These are phyloP conservation scores for Coniochaeta hoffmannii DNA, from an alignment of 2,329 filamentous ascomycete species.

Conservation along the genomic window DNA sequence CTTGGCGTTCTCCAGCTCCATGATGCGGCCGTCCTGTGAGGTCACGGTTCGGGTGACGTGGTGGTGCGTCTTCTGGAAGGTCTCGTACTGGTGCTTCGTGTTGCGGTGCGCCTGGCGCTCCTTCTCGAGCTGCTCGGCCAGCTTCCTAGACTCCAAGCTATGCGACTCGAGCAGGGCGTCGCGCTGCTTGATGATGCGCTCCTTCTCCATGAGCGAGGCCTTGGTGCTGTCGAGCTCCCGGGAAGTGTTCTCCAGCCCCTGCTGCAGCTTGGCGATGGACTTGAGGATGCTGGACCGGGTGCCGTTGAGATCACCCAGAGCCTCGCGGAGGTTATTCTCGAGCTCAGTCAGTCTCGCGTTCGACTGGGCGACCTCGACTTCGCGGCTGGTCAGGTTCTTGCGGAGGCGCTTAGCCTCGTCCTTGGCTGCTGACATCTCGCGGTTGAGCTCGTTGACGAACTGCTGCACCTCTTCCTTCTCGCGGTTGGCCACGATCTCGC, in stretches of 20 bases:
- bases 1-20: conserved; percentile 77
- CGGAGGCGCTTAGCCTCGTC: conserved; percentile 78
- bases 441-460: conserved; percentile 86
- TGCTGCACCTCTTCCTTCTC: conserved; percentile 96
- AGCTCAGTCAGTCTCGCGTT: conserved; percentile 85
- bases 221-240: conserved; percentile 76
- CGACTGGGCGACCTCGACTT: conserved; percentile 85
- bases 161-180: conserved; percentile 84
- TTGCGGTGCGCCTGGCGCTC: conserved; percentile 79
- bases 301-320: conserved; percentile 79
- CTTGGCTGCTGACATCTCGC: conserved; percentile 71
- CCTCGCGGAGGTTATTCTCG: conserved; percentile 79
- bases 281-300: conserved; percentile 80
- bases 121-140: conserved; percentile 84
- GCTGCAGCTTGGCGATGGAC: conserved; percentile 81
- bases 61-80: conserved; percentile 78
- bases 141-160: conserved; percentile 74
- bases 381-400: conserved; percentile 73
- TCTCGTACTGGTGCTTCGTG: conserved; percentile 82
- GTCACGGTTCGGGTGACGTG: conserved; percentile 80
- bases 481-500: conserved; percentile 76
- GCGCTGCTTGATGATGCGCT: conserved; percentile 80
- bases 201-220: conserved; percentile 77
- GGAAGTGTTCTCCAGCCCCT: conserved; percentile 76
- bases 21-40: conserved; percentile 75